These are phyloP conservation scores for Hebeloma cylindrosporum DNA, from an alignment of 768 basidiomycete genomes.

Conservation along the genomic window DNA sequence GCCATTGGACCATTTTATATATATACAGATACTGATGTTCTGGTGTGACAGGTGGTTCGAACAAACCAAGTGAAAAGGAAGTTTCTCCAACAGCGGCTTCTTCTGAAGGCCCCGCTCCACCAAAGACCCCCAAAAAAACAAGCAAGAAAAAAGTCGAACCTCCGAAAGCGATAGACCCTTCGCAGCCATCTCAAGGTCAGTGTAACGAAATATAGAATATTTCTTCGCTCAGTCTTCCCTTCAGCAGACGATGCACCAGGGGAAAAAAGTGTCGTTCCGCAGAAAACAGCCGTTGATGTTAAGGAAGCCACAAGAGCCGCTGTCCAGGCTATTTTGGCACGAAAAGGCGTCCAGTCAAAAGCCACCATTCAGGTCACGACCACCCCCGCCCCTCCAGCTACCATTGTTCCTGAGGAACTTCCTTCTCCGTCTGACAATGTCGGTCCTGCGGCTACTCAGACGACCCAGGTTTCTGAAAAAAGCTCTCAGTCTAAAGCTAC, in stretches of 20 bases:
- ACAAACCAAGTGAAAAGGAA: too few species aligned
- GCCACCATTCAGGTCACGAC: neutral
- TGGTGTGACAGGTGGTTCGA: too few species aligned
- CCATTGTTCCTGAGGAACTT: too few species aligned
- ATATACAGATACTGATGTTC: too few species aligned
- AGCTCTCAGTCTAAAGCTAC: neutral
- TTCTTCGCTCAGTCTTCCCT: too few species aligned
- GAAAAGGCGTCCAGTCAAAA: constrained; percentile 1
- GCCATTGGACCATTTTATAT: too few species aligned
- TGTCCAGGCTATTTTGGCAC: constrained; percentile 10
- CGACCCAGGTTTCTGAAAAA: too few species aligned
- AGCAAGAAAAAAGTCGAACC: neutral
- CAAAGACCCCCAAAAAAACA: neutral
- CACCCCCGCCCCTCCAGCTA: too few species aligned
- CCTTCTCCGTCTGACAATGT: too few species aligned
- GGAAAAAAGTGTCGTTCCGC: neutral
- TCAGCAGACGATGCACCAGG: neutral
- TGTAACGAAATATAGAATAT: too few species aligned
- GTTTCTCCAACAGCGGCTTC: too few species aligned
- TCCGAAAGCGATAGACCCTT: neutral
- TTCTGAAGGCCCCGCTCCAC: too few species aligned
- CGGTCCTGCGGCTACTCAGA: neutral
- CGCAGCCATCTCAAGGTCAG: constrained; percentile 1
- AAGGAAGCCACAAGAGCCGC: constrained; percentile 10
- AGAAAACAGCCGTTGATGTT: constrained; percentile 1